Evolutionary conservation across 208 protist genomes (phyloP).

Genomic region (Trypanosoma boissoni): DNA sequence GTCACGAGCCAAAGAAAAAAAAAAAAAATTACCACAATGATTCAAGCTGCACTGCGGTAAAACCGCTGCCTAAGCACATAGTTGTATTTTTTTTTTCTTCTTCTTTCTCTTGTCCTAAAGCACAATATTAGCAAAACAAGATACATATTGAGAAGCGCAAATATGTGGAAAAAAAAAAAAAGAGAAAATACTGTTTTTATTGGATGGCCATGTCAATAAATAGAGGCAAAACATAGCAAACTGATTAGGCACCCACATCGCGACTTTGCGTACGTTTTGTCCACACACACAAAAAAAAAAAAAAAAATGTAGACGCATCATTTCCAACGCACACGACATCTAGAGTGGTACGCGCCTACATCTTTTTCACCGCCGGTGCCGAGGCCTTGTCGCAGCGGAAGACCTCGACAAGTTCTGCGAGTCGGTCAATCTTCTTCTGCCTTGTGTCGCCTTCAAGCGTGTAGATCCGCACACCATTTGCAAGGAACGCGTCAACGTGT

Average conservation of each 20-base stretch:
- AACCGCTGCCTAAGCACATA: no score
- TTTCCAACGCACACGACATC: background rate
- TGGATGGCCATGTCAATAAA: no score
- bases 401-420: conserved; percentile 71
- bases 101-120: no score
- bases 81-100: no score
- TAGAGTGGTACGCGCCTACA: conserved; percentile 27
- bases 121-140: no score
- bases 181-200: conserved; percentile 4
- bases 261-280: no score
- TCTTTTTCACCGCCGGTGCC: conserved; percentile 54
- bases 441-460: conserved; percentile 53
- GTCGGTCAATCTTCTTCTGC: conserved; percentile 35
- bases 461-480: conserved; percentile 77
- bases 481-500: conserved; percentile 65
- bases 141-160: background rate
- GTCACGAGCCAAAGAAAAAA: no score
- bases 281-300: no score
- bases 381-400: conserved; percentile 59
- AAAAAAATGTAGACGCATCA: background rate
- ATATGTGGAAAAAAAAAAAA: background rate
- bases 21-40: no score
- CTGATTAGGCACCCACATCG: no score
- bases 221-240: no score
- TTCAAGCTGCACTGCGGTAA: no score